Base-by-base conservation (phyloP, 805 yeast genomes). In the Pichia eremophila region DNA sequence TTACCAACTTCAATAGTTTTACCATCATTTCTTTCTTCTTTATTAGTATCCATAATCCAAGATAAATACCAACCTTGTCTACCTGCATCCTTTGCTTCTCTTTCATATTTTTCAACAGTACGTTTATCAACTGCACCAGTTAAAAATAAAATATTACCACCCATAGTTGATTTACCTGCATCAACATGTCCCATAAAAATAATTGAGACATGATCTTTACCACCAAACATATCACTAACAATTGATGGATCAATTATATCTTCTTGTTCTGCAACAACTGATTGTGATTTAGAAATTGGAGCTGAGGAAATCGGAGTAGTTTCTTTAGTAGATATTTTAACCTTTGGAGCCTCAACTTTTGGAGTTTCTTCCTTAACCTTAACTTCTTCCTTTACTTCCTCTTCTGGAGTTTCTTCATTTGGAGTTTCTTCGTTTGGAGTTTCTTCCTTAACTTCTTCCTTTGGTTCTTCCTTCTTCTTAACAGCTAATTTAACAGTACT, bases 161-260 rank as follows among this genome's bases (percentile, higher is more conserved):
- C 99, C 96, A 93, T 91, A 51, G 99, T 93, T 45, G 96, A 88
- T 70, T 93, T 93, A 66, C 99, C 99, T 35, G 99, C 99, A 76
- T 93, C 99, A 57, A 93, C 99, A 65, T 93, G 99, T 59, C 99
- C 99, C 98, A 93, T 93, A 71, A 93, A 93, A 57, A 93, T 88
- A 58, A 93, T 84, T 18, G 97, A 90, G 65, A 93, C 78, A 71
- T 93, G 99, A 66, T 91, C 99, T 68, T 93, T 93, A 61, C 95
- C 95, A 54, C 96, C 97, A 62, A 87, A 93, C 85, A 93, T 70
- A 60, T 95, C 99, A 49, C 78, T 82, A 54, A 93, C 88, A 54
- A 90, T 78, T 57, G 83, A 93, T 61, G 85, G 85, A 64, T 91
- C 96, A 48, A 90, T 74, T 59, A 77, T 79, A 37, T 85, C 91